Conservation (phyloP, 2,329 filamentous ascomycete species). For the Colletotrichum phormii region DNA sequence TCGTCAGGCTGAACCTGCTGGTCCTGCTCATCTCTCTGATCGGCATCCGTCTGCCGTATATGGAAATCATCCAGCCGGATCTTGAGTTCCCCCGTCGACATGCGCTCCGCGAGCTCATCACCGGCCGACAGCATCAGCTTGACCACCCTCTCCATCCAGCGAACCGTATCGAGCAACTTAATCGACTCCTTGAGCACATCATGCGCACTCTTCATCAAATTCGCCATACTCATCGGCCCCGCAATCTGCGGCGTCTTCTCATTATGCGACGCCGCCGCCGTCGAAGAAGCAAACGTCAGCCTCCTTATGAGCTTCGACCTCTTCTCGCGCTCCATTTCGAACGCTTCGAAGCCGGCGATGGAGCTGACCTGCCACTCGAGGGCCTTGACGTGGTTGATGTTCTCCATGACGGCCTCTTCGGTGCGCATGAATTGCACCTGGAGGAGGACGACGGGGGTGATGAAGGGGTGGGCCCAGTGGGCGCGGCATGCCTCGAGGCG, state of each 20-base stretch:
- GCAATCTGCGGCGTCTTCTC: conserved; percentile 17
- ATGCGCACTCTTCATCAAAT: conserved; percentile 60
- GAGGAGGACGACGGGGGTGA: conserved; percentile 57
- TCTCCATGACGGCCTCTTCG: conserved; percentile 56
- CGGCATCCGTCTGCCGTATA: background rate
- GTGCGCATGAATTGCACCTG: conserved; percentile 59
- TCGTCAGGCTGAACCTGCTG: conserved; percentile 31
- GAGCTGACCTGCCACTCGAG: conserved; percentile 56
- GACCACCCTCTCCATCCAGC: conserved; percentile 60
- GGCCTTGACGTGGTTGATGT: conserved; percentile 54
- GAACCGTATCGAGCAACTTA: conserved; percentile 57
- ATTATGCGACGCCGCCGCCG: conserved; percentile 1
- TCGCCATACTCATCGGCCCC: conserved; percentile 56
- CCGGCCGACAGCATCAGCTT: conserved; percentile 57
- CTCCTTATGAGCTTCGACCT: conserved; percentile 39
- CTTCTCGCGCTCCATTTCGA: conserved; percentile 41
- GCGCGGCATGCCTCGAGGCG: conserved; percentile 56
- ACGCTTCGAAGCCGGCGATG: conserved; percentile 53
- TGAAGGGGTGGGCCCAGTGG: conserved; percentile 59
- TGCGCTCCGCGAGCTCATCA: conserved; percentile 53
- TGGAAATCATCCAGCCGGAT: conserved; percentile 34
- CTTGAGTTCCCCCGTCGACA: conserved; percentile 37
- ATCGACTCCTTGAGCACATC: conserved; percentile 59
- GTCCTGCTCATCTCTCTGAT: conserved; percentile 23
- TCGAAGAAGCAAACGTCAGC: conserved; percentile 1